phyloP scores from a whole-genome alignment of 2,329 filamentous ascomycete species.

The Aspergillus glaucus region DNA sequence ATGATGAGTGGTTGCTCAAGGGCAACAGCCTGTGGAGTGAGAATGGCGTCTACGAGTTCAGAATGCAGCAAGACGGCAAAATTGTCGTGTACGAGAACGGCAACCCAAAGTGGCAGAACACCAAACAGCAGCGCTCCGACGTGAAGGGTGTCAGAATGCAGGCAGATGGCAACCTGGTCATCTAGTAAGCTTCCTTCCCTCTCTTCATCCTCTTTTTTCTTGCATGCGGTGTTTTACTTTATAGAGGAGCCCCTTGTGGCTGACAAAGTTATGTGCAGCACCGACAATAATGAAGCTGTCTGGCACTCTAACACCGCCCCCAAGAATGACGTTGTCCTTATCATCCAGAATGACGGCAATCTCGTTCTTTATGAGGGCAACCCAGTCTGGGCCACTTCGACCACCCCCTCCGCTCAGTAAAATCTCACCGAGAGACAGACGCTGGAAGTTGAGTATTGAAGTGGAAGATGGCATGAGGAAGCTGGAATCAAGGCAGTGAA shows the following conservation, averaged over 20 bases:
- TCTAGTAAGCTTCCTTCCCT: neutral
- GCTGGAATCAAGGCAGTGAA: neutral
- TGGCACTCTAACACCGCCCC: neutral
- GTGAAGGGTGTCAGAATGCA: constrained; percentile 1
- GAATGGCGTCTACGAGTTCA: neutral
- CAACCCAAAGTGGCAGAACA: neutral
- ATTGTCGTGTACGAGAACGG: constrained; percentile 1
- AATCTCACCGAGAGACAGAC: neutral
- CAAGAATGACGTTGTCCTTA: neutral
- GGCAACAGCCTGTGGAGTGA: constrained; percentile 1
- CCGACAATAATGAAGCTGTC: neutral
- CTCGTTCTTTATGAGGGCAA: constrained; percentile 1
- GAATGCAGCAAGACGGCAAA: neutral
- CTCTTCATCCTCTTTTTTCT: neutral
- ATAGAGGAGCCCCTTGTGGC: neutral
- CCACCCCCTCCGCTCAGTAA: neutral
- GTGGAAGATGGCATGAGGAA: neutral
- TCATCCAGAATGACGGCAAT: constrained; percentile 1
- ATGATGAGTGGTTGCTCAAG: constrained; percentile 1
- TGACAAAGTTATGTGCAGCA: constrained; percentile 1
- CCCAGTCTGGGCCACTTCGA: neutral
- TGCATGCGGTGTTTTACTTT: neutral
- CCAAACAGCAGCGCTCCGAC: neutral
- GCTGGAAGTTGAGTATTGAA: neutral
- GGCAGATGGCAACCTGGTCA: constrained; percentile 1